Base-by-base conservation (phyloP, 192 early-diverging fungal genomes). In the Coemansia erecta region DNA sequence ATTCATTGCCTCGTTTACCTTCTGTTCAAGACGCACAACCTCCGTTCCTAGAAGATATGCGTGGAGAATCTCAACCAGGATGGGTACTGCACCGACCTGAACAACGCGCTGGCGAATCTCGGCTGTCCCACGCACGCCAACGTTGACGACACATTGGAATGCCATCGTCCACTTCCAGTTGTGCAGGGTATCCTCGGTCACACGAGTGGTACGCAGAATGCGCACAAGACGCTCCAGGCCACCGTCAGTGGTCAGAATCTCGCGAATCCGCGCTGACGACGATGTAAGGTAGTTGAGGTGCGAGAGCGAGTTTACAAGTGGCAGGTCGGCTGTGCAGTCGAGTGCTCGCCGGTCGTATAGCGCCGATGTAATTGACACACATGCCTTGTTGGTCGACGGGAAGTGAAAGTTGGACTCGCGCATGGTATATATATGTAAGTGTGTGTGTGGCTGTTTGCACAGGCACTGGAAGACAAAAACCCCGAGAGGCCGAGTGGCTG, bases 261-360 rank as follows among this genome's bases (percentile, higher is more conserved):
- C 84, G 42, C 91, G 87, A 23, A 95, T 90, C 18, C 89, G 85
- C 17, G 90, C 86, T 12, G 88, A 88, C 24, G 89, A 87, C 41
- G 85, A 83, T 0, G 92, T 94, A 66, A 95, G 82, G 67, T 95
- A 93, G 23, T 85, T 85, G 48, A 98, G 85, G 71, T 95, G 89
- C 31, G 87, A 89, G 11, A 98, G 84, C 18, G 94, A 93, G 61
- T 91, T 92, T 63, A 91, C 86, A 52, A 98, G 84, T 28, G 94
- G 86, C 61, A 92, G 77, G 42, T 86, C 86, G 68, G 92, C 92
- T 6, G 93, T 92, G 66, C 89, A 90, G 67, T 92, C 88, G n/a
- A 98, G 84, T n/a, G 93, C 95, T 64, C 95, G 89, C 66, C 94
- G 87, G 77, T 98, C 95, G 69, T 95, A 98, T 44, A 90, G 82